Conservation (phyloP, 257 asterid species). For the Fraxinus americana region DNA sequence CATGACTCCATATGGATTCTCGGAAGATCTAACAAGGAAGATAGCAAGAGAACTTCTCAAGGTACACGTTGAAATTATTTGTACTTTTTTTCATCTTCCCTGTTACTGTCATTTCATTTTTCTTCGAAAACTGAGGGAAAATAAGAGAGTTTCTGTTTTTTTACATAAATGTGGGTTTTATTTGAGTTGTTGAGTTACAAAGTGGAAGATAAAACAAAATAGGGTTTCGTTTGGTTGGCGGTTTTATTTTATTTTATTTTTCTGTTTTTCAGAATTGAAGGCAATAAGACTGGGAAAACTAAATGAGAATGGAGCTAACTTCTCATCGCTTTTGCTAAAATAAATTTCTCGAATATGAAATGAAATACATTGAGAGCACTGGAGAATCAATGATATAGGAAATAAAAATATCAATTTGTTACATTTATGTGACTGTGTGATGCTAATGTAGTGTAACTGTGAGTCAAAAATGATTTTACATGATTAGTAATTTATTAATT, state of each 20-base stretch:
- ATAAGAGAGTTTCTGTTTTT: neutral
- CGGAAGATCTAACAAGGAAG: conserved; percentile 20
- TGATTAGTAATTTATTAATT: conserved; percentile 1
- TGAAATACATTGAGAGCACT: neutral
- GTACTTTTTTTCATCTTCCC: neutral
- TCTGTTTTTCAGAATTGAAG: neutral
- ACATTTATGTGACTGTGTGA: neutral
- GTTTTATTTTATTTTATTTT: no score
- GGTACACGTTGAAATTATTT: conserved; percentile 26
- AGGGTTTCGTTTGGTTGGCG: neutral
- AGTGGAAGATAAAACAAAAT: neutral
- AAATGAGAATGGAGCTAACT: neutral
- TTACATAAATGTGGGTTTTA: neutral
- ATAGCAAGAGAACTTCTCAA: conserved; percentile 40
- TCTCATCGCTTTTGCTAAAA: neutral
- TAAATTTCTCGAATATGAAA: neutral
- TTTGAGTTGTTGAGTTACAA: neutral
- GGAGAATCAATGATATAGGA: neutral
- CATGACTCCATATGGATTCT: conserved; percentile 52
- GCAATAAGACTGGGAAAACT: neutral
- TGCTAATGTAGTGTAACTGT: neutral
- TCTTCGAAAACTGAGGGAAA: neutral
- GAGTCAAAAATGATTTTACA: neutral
- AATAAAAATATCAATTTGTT: neutral
- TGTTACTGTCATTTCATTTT: neutral